Evolutionary conservation across 345 rosid species (phyloP).

Genomic region (Salix suchowensis): DNA sequence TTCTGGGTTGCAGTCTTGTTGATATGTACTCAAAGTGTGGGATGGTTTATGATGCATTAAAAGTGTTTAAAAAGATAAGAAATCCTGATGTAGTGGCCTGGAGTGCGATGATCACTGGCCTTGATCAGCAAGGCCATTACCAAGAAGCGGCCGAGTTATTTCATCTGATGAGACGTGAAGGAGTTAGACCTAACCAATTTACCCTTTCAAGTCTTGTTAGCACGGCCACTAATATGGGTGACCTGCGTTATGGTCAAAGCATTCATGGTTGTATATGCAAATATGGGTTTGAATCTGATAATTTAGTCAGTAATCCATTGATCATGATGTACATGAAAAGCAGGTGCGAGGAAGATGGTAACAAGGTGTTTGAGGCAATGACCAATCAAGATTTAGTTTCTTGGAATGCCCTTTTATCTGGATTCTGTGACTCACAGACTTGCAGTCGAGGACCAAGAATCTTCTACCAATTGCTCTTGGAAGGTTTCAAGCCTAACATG

Average conservation of each 20-base stretch:
- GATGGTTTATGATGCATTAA: constrained; percentile 28
- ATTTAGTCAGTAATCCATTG: constrained; percentile 33
- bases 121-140: constrained; percentile 31
- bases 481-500: constrained; percentile 31
- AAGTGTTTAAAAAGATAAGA: constrained; percentile 31
- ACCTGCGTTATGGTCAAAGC: constrained; percentile 27
- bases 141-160: constrained; percentile 34
- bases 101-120: constrained; percentile 41
- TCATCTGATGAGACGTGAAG: constrained; percentile 29
- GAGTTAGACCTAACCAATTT: constrained; percentile 38
- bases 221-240: constrained; percentile 23
- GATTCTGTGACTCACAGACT: constrained; percentile 17
- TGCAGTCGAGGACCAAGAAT: constrained; percentile 28
- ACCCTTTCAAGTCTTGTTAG: constrained; percentile 33
- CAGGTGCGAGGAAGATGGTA: constrained; percentile 29
- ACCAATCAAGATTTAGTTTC: constrained; percentile 29
- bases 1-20: constrained; percentile 40
- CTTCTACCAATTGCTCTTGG: constrained; percentile 31
- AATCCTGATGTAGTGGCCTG: constrained; percentile 39
- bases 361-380: constrained; percentile 35
- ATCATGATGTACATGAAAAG: constrained; percentile 41
- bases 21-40: constrained; percentile 51
- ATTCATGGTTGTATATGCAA: constrained; percentile 40
- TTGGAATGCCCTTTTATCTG: constrained; percentile 41
- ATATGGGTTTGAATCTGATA: constrained; percentile 34